phyloP scores from a whole-genome alignment of 208 protist genomes.

The Naegleria gruberi region DNA sequence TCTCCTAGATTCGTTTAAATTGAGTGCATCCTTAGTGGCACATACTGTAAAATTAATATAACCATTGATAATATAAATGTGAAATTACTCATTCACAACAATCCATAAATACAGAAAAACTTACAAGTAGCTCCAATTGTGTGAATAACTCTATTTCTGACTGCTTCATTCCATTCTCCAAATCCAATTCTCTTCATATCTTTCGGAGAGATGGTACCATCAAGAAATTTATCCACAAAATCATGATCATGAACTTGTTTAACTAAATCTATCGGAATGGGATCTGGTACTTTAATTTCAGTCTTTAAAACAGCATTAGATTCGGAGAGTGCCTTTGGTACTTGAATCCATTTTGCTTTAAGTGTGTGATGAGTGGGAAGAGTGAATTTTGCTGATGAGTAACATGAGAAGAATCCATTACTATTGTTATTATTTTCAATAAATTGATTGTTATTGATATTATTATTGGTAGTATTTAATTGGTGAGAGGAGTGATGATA shows the following conservation, averaged over 20 bases:
- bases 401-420: background rate
- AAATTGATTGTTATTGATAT: too few relatives aligned
- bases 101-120: too few relatives aligned
- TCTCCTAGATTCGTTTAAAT: background rate
- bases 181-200: background rate
- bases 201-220: background rate
- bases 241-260: background rate
- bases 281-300: background rate
- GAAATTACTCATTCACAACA: too few relatives aligned
- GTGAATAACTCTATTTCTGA: background rate
- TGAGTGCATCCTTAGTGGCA: background rate
- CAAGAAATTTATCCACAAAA: background rate
- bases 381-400: background rate
- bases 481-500: too few relatives aligned
- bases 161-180: background rate
- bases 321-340: background rate
- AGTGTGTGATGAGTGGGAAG: background rate
- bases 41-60: too few relatives aligned
- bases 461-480: too few relatives aligned
- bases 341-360: background rate
- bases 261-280: background rate
- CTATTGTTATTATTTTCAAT: background rate
- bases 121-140: background rate
- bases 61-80: too few relatives aligned
- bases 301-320: background rate